Evolutionary conservation across 2,329 filamentous ascomycete species (phyloP).

Genomic region (Venturia asperata): DNA sequence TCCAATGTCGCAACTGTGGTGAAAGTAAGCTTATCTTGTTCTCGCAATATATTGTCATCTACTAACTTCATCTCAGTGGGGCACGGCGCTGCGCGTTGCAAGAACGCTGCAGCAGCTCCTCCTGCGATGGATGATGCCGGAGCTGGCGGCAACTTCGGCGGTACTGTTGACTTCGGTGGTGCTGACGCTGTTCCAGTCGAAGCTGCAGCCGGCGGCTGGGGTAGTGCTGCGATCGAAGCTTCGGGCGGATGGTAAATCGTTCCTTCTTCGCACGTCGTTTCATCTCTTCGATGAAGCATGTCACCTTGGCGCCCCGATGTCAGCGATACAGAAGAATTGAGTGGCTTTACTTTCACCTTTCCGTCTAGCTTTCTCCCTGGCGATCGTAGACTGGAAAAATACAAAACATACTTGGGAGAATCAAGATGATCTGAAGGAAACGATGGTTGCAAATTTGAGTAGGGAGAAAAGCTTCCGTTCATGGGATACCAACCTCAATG

Average conservation of each 20-base stretch:
- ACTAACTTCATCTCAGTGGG: conserved; percentile 23
- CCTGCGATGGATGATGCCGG: conserved; percentile 7
- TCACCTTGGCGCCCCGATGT: background rate
- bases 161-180: conserved; percentile 17
- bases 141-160: conserved; percentile 17
- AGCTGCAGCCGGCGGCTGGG: background rate
- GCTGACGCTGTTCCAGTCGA: conserved; percentile 11
- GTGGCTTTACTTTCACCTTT: background rate
- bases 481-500: background rate
- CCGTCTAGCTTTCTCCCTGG: background rate
- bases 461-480: background rate
- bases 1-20: conserved; percentile 43
- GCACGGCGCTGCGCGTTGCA: conserved; percentile 31
- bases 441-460: background rate
- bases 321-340: background rate
- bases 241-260: conserved; percentile 12
- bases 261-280: background rate
- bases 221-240: background rate
- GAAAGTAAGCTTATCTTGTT: conserved; percentile 22
- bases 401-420: background rate
- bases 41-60: background rate
- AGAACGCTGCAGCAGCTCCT: conserved; percentile 24
- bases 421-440: background rate
- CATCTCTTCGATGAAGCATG: background rate
- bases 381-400: background rate